A percentile compares a stretch with the other conserved stretches of the same genome.
These are phyloP conservation scores for Sugiyamaella pinicola DNA, from an alignment of 1,139 yeast species.

Conservation along the genomic window DNA sequence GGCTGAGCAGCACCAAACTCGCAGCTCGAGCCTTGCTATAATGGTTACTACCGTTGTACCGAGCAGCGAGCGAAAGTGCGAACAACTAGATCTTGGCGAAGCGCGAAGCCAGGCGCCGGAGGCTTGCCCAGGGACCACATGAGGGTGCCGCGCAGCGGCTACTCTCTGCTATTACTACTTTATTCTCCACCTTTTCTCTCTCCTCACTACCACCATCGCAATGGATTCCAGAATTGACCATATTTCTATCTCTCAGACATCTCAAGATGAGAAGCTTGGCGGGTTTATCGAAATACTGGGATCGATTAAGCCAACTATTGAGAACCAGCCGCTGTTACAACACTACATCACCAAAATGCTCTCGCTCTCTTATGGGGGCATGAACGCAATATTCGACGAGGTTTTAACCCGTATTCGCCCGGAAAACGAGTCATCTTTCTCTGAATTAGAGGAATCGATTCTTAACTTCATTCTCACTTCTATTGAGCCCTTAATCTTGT, in stretches of 20 bases:
- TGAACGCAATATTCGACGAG: constrained; percentile 13
- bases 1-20: too few species aligned
- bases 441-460: constrained; percentile 21
- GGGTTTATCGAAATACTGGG: constrained; percentile 11
- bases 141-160: too few species aligned
- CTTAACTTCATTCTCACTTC: constrained; percentile 21
- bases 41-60: too few species aligned
- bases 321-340: not conserved
- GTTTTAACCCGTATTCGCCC: constrained; percentile 8
- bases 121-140: too few species aligned
- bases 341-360: constrained; percentile 15
- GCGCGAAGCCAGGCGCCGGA: too few species aligned
- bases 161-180: too few species aligned
- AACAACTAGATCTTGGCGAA: too few species aligned
- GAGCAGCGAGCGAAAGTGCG: too few species aligned
- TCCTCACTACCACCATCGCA: not conserved
- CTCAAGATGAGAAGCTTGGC: constrained; percentile 16
- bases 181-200: not conserved
- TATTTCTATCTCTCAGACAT: not conserved
- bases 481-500: constrained; percentile 30
- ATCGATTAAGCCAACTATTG: constrained; percentile 5
- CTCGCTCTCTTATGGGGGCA: constrained; percentile 16
- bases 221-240: constrained; percentile 15
- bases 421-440: not conserved
- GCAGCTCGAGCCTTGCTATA: too few species aligned